Evolutionary conservation across 306 rosid genomes (phyloP).

Genomic region (Senna tora): DNA sequence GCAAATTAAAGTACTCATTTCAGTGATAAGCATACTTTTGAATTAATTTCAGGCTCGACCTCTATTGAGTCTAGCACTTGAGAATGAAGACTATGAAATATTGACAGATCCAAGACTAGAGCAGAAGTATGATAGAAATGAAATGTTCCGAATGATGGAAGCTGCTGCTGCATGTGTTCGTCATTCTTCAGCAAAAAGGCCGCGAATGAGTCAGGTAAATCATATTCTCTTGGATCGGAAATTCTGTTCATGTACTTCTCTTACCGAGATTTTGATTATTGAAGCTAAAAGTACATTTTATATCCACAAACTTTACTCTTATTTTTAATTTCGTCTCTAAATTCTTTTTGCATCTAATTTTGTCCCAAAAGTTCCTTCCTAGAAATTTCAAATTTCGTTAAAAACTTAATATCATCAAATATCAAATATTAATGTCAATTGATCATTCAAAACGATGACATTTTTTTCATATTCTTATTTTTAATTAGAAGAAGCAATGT

Average conservation of each 20-base stretch:
- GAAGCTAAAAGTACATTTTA: no score
- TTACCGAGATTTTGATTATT: constrained; percentile 20
- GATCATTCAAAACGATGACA: no score
- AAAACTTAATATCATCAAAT: no score
- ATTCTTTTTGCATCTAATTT: no score
- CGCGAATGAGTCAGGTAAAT: constrained; percentile 86
- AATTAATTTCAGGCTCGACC: constrained; percentile 76
- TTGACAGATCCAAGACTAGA: constrained; percentile 80
- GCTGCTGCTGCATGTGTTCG: constrained; percentile 97
- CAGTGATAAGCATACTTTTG: constrained; percentile 18
- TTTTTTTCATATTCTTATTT: no score
- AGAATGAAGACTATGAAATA: constrained; percentile 56
- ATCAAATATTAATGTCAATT: no score
- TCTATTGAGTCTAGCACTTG: constrained; percentile 66
- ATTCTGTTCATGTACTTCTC: background rate
- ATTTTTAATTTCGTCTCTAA: no score
- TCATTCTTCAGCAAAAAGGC: constrained; percentile 79
- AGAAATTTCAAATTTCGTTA: no score
- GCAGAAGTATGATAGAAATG: constrained; percentile 55
- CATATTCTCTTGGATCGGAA: background rate
- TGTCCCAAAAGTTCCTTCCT: no score
- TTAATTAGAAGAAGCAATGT: no score
- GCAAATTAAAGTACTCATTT: constrained; percentile 8
- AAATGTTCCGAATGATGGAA: constrained; percentile 89
- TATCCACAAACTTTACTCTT: no score